Percentiles rank a stretch among this genome's conserved stretches.
Evolutionary conservation across 116 monocot species (phyloP).

Genomic region (Zostera marina): DNA sequence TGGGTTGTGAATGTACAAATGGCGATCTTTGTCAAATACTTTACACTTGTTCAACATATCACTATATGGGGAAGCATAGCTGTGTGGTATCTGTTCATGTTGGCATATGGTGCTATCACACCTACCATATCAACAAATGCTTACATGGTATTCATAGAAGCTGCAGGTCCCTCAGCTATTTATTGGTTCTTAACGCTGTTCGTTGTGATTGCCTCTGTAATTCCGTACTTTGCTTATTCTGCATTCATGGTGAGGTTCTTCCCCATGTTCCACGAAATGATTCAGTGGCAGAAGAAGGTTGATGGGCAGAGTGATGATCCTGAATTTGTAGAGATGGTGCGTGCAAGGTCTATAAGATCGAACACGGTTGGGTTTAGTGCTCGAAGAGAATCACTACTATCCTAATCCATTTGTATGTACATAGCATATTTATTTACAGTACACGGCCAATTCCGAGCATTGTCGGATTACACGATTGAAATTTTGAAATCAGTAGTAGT

Average conservation of each 20-base stretch:
- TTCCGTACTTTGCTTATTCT: slow-evolving; percentile 31
- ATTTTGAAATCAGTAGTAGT: no score
- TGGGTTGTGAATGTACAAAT: slow-evolving; percentile 59
- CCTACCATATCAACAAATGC: slow-evolving; percentile 18
- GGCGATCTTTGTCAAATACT: slow-evolving; percentile 33
- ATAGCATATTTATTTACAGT: no score
- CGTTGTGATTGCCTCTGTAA: slow-evolving; percentile 18
- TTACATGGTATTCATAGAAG: slow-evolving; percentile 27
- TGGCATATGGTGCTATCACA: slow-evolving; percentile 24
- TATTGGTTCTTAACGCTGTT: slow-evolving; percentile 31
- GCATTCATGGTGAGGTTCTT: slow-evolving; percentile 21
- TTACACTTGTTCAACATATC: slow-evolving; percentile 43
- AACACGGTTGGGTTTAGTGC: slow-evolving; percentile 19
- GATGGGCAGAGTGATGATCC: slow-evolving; percentile 16
- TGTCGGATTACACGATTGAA: no score
- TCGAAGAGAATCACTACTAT: slow-evolving; percentile 6
- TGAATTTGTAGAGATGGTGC: slow-evolving; percentile 16
- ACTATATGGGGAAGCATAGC: slow-evolving; percentile 42
- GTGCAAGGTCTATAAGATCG: slow-evolving; percentile 12
- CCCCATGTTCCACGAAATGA: slow-evolving; percentile 41
- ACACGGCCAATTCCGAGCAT: no score
- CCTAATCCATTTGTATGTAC: no score
- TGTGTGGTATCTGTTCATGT: slow-evolving; percentile 38
- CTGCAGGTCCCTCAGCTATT: slow-evolving; percentile 13
- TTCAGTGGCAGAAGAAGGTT: slow-evolving; percentile 21